Conservation (phyloP, 768 basidiomycete genomes). For the Leucosporidium yakuticum region DNA sequence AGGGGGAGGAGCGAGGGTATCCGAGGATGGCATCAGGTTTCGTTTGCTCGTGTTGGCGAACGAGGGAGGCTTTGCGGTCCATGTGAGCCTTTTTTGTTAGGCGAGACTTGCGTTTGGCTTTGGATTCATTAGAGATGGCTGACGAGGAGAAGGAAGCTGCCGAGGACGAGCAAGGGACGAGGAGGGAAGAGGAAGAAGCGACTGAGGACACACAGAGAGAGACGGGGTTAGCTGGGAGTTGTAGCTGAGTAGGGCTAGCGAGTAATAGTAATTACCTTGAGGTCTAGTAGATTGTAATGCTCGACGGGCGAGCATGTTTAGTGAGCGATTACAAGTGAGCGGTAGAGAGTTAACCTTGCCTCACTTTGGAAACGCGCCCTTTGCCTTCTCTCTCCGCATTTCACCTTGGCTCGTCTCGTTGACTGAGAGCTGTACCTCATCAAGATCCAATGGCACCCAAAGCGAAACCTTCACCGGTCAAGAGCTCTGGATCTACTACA, state of each 20-base stretch:
- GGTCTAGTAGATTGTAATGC: no score
- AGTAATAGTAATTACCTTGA: neutral
- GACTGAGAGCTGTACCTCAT: no score
- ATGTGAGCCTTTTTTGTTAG: conserved; percentile 42
- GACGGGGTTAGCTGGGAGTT: neutral
- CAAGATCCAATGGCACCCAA: neutral
- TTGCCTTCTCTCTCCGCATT: no score
- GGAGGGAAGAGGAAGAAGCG: neutral
- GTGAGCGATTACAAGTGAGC: no score
- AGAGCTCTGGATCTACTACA: neutral
- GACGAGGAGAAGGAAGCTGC: conserved; percentile 36
- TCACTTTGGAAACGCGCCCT: no score
- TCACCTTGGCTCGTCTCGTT: no score
- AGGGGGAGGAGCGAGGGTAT: conserved; percentile 46
- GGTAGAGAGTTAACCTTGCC: no score
- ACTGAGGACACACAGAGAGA: neutral
- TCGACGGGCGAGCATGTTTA: no score
- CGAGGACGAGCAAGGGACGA: neutral
- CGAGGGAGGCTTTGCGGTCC: conserved; percentile 41
- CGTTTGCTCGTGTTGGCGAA: conserved; percentile 48
- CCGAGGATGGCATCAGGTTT: conserved; percentile 68
- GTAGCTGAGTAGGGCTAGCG: neutral
- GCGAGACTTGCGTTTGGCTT: conserved; percentile 39
- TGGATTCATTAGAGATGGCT: conserved; percentile 24
- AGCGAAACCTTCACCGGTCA: neutral